Conservation (phyloP, 1,139 yeast species). For the Taiozyma sp. region DNA sequence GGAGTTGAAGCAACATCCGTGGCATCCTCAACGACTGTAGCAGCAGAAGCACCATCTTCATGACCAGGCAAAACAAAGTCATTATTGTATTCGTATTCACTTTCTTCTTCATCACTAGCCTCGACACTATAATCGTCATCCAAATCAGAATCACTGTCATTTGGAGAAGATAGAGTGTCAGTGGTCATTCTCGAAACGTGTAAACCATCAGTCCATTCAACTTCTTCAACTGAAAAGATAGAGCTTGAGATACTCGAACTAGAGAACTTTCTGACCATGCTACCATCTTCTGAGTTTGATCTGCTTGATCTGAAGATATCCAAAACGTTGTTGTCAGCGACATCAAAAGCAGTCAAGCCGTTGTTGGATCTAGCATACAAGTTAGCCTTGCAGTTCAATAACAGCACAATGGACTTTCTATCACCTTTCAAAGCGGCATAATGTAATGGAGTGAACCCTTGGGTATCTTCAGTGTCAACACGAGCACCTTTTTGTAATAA, state of each 20-base stretch:
- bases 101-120: slow-evolving; percentile 26
- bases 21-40: neutral
- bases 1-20: slow-evolving; percentile 1
- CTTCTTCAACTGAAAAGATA: slow-evolving; percentile 25
- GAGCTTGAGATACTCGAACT: slow-evolving; percentile 22
- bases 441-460: slow-evolving; percentile 85
- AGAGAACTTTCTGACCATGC: slow-evolving; percentile 22
- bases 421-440: slow-evolving; percentile 78
- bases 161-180: slow-evolving; percentile 16
- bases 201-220: slow-evolving; percentile 22
- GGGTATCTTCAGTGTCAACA: slow-evolving; percentile 67
- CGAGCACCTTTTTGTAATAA: slow-evolving; percentile 78
- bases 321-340: slow-evolving; percentile 63
- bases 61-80: neutral
- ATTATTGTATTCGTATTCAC: slow-evolving; percentile 16
- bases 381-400: slow-evolving; percentile 63
- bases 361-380: slow-evolving; percentile 50
- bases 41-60: too few relatives aligned
- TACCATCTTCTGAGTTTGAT: slow-evolving; percentile 13
- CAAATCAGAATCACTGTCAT: slow-evolving; percentile 11
- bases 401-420: slow-evolving; percentile 28
- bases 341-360: slow-evolving; percentile 47
- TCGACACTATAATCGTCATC: slow-evolving; percentile 19
- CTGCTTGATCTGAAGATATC: slow-evolving; percentile 34
- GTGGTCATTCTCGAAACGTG: slow-evolving; percentile 24